Conservation (phyloP, 2,329 filamentous ascomycete species). For the Ophiostoma pallidulum region DNA sequence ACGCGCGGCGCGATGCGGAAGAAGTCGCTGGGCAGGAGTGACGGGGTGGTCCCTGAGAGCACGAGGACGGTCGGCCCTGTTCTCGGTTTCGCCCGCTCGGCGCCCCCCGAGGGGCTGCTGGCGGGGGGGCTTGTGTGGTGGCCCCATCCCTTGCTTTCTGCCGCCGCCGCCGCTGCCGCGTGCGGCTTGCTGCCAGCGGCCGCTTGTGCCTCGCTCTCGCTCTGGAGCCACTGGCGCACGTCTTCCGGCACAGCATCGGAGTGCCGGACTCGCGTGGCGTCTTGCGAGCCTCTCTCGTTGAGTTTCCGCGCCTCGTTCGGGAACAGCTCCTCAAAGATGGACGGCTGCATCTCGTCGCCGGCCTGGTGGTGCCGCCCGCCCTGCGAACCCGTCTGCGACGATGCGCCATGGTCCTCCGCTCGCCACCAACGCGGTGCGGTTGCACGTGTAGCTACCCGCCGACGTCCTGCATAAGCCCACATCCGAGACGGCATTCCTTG, state of each 20-base stretch:
- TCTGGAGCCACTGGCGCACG: conserved; percentile 11
- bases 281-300: not conserved
- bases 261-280: not conserved
- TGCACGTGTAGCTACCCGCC: not conserved
- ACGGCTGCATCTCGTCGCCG: conserved; percentile 3
- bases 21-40: conserved; percentile 60
- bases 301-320: conserved; percentile 4
- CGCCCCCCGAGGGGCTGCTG: too few relatives aligned
- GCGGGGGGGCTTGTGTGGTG: not conserved
- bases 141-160: not conserved
- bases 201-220: conserved; percentile 1
- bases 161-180: not conserved
- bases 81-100: not conserved
- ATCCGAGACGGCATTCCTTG: not conserved
- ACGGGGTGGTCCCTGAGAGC: conserved; percentile 47
- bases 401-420: not conserved
- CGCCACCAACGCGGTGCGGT: not conserved
- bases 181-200: not conserved
- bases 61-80: conserved; percentile 35
- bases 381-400: too few relatives aligned
- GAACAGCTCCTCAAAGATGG: conserved; percentile 16
- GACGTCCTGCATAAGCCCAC: not conserved
- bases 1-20: conserved; percentile 54
- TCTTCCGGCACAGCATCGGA: conserved; percentile 1
- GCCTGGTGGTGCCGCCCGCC: too few relatives aligned